Evolutionary conservation across 2,329 filamentous ascomycete genomes (phyloP).

Genomic region (Biscogniauxia mediterranea): DNA sequence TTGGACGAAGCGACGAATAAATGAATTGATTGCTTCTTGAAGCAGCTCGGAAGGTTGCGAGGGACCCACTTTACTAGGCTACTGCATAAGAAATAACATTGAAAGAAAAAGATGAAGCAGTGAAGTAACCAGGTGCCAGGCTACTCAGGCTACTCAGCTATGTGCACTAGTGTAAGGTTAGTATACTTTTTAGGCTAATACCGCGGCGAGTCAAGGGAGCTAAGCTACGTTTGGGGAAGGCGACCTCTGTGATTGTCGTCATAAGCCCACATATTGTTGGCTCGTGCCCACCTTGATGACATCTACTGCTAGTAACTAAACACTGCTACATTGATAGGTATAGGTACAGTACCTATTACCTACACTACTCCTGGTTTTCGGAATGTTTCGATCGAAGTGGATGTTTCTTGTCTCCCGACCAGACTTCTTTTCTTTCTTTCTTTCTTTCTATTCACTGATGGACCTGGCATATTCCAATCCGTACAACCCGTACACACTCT

Average conservation of each 20-base stretch:
- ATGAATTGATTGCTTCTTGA: neutral
- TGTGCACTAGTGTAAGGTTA: no score
- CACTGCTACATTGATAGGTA: no score
- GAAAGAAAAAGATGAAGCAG: neutral
- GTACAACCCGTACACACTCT: neutral
- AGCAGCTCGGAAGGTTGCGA: neutral
- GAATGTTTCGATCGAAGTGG: neutral
- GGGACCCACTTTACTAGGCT: neutral
- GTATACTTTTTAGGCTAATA: neutral
- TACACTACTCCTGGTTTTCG: neutral
- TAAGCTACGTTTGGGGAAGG: neutral
- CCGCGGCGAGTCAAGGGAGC: neutral
- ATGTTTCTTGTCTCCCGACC: neutral
- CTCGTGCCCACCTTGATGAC: neutral
- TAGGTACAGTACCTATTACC: no score
- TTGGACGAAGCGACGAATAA: no score
- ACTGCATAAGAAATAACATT: neutral
- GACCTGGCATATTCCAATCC: no score
- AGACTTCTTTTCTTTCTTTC: no score
- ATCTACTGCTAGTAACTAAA: neutral
- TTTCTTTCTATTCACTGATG: neutral
- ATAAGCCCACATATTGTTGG: neutral
- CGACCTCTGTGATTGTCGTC: neutral
- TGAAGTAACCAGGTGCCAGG: no score
- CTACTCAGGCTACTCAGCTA: no score